Conservation (phyloP, 2,329 filamentous ascomycete species). For the Cordyceps cateniannulata region DNA sequence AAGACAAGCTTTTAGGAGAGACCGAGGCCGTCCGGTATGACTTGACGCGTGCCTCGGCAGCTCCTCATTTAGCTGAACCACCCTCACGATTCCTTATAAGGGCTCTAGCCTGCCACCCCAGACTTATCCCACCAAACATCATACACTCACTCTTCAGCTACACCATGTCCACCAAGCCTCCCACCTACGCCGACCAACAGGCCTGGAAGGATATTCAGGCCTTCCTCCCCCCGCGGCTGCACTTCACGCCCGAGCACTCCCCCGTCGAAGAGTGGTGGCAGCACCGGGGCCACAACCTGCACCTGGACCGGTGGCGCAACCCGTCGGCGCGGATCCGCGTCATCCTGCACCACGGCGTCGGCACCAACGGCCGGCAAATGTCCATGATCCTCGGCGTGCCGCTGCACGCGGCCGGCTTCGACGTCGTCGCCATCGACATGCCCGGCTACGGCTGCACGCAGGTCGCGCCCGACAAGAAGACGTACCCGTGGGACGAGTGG, state of each 20-base stretch:
- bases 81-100: too few relatives aligned
- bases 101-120: too few relatives aligned
- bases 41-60: too few relatives aligned
- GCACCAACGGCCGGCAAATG: constrained; percentile 4
- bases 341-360: constrained; percentile 4
- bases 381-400: constrained; percentile 1
- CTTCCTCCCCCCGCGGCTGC: background rate
- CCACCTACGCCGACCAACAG: constrained; percentile 2
- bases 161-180: background rate
- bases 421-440: background rate
- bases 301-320: constrained; percentile 6
- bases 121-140: too few relatives aligned
- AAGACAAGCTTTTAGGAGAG: too few relatives aligned
- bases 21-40: too few relatives aligned
- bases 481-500: constrained; percentile 1
- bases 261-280: background rate
- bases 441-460: constrained; percentile 1
- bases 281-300: background rate
- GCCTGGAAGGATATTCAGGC: constrained; percentile 1
- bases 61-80: too few relatives aligned
- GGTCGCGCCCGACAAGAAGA: background rate
- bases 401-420: background rate
- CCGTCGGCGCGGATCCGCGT: background rate
- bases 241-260: background rate
- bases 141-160: background rate